A percentile compares a stretch with the other conserved stretches of the same genome.
phyloP scores from a whole-genome alignment of 306 rosid species.

The Rosa multiflora region DNA sequence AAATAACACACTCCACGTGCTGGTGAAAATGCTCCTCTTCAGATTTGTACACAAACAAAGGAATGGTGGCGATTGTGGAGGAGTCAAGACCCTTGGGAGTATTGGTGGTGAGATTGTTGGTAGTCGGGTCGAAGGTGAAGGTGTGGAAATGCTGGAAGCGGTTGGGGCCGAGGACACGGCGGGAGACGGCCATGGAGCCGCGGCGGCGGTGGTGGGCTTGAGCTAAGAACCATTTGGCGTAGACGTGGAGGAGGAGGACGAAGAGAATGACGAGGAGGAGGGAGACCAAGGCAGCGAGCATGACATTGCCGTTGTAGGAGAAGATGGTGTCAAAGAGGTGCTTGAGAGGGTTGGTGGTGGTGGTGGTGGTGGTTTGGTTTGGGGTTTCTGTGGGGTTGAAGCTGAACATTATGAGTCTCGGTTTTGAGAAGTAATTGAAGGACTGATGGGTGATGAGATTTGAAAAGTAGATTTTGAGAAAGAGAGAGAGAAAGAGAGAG shows the following conservation, averaged over 20 bases:
- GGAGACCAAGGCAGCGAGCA: slow-evolving; percentile 82
- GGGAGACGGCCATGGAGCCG: slow-evolving; percentile 52
- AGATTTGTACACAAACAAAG: slow-evolving; percentile 51
- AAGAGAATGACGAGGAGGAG: slow-evolving; percentile 81
- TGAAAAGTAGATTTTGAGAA: slow-evolving; percentile 15
- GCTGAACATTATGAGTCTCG: slow-evolving; percentile 29
- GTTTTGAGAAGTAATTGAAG: neutral
- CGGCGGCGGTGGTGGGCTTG: slow-evolving; percentile 53
- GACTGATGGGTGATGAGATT: neutral
- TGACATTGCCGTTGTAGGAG: slow-evolving; percentile 72
- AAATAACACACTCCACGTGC: slow-evolving; percentile 70
- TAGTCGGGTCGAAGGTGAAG: slow-evolving; percentile 40
- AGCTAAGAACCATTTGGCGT: slow-evolving; percentile 81
- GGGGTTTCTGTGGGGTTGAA: slow-evolving; percentile 26
- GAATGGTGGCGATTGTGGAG: slow-evolving; percentile 49
- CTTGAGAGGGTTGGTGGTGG: slow-evolving; percentile 33
- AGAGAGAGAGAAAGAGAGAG: neutral
- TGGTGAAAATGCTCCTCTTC: slow-evolving; percentile 1
- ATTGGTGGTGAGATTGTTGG: slow-evolving; percentile 19
- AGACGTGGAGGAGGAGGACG: slow-evolving; percentile 84
- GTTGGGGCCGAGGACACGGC: slow-evolving; percentile 47
- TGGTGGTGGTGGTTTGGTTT: slow-evolving; percentile 10
- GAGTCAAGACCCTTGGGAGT: slow-evolving; percentile 68
- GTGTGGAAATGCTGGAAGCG: slow-evolving; percentile 42
- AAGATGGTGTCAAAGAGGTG: slow-evolving; percentile 51